phyloP scores from a whole-genome alignment of 768 basidiomycete genomes.

The Xerocomus brunneocitrinus region DNA sequence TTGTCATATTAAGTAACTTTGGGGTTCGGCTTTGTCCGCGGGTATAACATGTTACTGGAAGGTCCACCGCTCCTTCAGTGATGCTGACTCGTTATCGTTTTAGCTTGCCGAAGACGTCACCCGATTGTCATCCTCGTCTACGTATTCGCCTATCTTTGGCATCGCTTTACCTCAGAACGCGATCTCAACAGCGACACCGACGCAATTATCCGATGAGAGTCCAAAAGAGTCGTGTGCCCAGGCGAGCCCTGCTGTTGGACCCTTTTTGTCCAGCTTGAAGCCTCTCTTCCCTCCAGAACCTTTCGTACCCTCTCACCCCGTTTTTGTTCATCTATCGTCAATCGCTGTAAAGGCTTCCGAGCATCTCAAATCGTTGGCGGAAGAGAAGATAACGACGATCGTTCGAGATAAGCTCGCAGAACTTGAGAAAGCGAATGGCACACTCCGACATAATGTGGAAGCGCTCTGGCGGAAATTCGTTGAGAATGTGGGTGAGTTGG shows the following conservation, averaged over 20 bases:
- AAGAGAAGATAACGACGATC: slow-evolving; percentile 52
- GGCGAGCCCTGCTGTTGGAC: slow-evolving; percentile 17
- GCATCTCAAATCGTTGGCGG: slow-evolving; percentile 49
- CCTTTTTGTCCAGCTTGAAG: slow-evolving; percentile 49
- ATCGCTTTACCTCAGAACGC: slow-evolving; percentile 37
- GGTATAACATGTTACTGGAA: slow-evolving; percentile 6
- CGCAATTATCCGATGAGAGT: slow-evolving; percentile 25
- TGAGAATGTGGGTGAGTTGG: slow-evolving; percentile 41
- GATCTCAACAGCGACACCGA: slow-evolving; percentile 20
- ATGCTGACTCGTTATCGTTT: slow-evolving; percentile 16
- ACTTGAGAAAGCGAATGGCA: slow-evolving; percentile 51
- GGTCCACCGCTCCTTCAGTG: neutral
- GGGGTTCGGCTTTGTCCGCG: slow-evolving; percentile 6
- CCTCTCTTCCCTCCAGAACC: slow-evolving; percentile 72
- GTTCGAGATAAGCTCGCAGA: slow-evolving; percentile 51
- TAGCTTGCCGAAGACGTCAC: slow-evolving; percentile 26
- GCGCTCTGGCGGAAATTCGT: slow-evolving; percentile 58
- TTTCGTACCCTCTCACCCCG: slow-evolving; percentile 69
- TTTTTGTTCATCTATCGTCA: slow-evolving; percentile 60
- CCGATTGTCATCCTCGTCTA: slow-evolving; percentile 33
- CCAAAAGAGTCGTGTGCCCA: slow-evolving; percentile 25
- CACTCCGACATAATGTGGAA: slow-evolving; percentile 55
- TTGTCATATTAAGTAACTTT: slow-evolving; percentile 1
- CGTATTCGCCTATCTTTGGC: slow-evolving; percentile 44
- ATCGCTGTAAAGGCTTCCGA: slow-evolving; percentile 54